Evolutionary conservation across 2,329 filamentous ascomycete genomes (phyloP).

Genomic region (Colletotrichum aenigma): DNA sequence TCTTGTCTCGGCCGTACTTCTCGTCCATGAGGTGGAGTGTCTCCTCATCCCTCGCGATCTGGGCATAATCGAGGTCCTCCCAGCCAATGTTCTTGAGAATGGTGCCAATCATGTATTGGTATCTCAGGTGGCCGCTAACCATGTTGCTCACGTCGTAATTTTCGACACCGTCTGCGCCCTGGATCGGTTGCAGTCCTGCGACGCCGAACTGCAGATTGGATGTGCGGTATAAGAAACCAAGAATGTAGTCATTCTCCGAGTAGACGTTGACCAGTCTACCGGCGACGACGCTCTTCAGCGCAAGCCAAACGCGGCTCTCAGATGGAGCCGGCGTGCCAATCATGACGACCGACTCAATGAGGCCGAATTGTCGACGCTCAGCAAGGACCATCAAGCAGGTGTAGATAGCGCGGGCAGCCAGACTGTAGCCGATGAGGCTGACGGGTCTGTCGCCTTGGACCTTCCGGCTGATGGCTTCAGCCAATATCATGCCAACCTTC

Average conservation of each 20-base stretch:
- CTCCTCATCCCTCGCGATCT: constrained; percentile 35
- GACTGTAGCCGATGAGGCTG: constrained; percentile 80
- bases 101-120: constrained; percentile 68
- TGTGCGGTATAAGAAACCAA: constrained; percentile 86
- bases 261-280: constrained; percentile 91
- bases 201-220: constrained; percentile 83
- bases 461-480: constrained; percentile 81
- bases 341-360: constrained; percentile 84
- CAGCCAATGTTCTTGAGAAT: constrained; percentile 72
- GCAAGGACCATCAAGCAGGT: constrained; percentile 81
- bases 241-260: constrained; percentile 84
- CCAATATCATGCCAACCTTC: constrained; percentile 73
- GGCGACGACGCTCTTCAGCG: constrained; percentile 77
- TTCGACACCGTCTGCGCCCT: constrained; percentile 68
- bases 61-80: constrained; percentile 63
- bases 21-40: constrained; percentile 33
- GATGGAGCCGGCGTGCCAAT: constrained; percentile 84
- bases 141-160: constrained; percentile 71
- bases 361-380: constrained; percentile 80
- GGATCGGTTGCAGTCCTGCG: constrained; percentile 79
- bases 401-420: constrained; percentile 84
- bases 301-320: constrained; percentile 74
- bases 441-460: constrained; percentile 83
- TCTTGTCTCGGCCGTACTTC: constrained; percentile 42
- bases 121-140: constrained; percentile 72